Evolutionary conservation across 177 flowering plant genomes (phyloP).

Genomic region (Vitis hybrid): DNA sequence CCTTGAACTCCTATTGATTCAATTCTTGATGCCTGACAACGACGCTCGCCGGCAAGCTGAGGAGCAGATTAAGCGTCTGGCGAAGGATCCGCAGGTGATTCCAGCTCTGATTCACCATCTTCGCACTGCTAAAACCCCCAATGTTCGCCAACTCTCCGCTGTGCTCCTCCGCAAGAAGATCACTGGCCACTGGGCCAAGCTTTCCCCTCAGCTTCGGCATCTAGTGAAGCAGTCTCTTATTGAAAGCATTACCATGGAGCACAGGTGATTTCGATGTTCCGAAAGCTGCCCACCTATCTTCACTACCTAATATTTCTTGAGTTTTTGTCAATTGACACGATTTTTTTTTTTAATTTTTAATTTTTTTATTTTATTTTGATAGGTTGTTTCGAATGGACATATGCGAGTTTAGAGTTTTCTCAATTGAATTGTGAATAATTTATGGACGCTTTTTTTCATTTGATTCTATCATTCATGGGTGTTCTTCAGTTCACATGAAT

Average conservation of each 20-base stretch:
- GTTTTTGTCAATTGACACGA: too few species aligned
- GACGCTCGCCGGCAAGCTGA: conserved; percentile 94
- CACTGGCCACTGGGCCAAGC: conserved; percentile 97
- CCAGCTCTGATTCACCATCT: conserved; percentile 89
- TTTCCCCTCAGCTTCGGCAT: conserved; percentile 60
- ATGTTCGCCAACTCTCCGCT: conserved; percentile 92
- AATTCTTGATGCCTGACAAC: conserved; percentile 96
- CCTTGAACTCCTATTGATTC: conserved; percentile 80
- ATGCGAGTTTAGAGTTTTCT: too few species aligned
- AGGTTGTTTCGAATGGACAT: too few species aligned
- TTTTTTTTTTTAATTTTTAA: neutral
- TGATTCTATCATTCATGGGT: too few species aligned
- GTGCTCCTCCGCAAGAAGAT: conserved; percentile 96
- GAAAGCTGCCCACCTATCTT: neutral
- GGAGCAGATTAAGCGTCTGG: conserved; percentile 88
- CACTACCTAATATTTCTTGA: too few species aligned
- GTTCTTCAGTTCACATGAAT: too few species aligned
- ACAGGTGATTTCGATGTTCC: conserved; percentile 40
- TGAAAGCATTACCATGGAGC: conserved; percentile 87
- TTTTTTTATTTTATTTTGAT: neutral
- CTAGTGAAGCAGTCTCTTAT: conserved; percentile 77
- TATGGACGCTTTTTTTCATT: too few species aligned
- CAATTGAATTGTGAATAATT: too few species aligned
- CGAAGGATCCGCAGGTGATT: conserved; percentile 92
- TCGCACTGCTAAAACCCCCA: conserved; percentile 93